These are phyloP conservation scores for Exutisphaerella laricina DNA, from an alignment of 2,329 filamentous ascomycete genomes.

Conservation along the genomic window DNA sequence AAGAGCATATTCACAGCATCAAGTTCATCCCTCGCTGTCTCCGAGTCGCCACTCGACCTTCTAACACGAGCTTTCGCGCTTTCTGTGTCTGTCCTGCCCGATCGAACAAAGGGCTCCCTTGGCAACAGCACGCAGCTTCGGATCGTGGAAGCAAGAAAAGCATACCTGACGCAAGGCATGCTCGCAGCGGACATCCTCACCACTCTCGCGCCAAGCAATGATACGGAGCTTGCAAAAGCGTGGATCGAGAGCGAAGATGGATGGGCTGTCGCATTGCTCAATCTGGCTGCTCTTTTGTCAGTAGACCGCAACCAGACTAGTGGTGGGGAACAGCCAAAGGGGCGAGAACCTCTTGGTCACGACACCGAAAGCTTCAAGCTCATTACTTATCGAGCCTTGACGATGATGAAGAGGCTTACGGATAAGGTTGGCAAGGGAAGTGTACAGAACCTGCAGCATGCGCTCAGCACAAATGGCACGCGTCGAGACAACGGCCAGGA, in stretches of 20 bases:
- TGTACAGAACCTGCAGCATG: conserved; percentile 16
- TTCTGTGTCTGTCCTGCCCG: conserved; percentile 77
- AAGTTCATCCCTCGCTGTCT: conserved; percentile 37
- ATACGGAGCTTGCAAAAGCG: conserved; percentile 58
- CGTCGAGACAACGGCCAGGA: conserved; percentile 22
- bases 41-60: conserved; percentile 63
- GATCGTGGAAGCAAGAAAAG: conserved; percentile 75
- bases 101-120: conserved; percentile 55
- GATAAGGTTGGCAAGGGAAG: conserved; percentile 37
- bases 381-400: conserved; percentile 41
- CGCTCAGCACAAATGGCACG: conserved; percentile 12
- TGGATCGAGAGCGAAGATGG: conserved; percentile 84
- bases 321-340: conserved; percentile 16
- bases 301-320: conserved; percentile 44
- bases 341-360: conserved; percentile 22
- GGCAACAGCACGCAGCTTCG: conserved; percentile 45
- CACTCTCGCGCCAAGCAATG: conserved; percentile 51
- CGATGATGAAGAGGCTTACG: conserved; percentile 43
- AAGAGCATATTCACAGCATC: conserved; percentile 70
- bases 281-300: conserved; percentile 67
- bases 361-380: conserved; percentile 32
- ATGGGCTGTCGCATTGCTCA: conserved; percentile 73
- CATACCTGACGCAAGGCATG: conserved; percentile 86
- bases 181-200: conserved; percentile 84
- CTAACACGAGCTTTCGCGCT: conserved; percentile 82